Percentiles rank a stretch among this genome's conserved stretches.
Evolutionary conservation across 108 stramenopile genomes (phyloP).

Genomic region (Nannochloropsis oceanica): DNA sequence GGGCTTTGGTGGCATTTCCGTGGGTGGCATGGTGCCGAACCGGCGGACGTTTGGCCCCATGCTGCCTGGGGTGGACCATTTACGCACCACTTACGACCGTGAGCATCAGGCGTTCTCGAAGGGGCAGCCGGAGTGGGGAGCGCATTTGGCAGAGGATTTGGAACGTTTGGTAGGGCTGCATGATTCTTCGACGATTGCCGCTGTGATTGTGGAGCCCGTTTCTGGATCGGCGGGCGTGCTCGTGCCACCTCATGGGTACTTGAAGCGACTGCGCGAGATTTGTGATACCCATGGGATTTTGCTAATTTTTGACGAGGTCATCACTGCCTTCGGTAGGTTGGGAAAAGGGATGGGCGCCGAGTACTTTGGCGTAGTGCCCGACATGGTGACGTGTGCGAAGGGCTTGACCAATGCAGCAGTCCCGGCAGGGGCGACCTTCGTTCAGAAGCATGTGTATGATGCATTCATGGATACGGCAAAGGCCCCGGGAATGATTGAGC

Average conservation of each 20-base stretch:
- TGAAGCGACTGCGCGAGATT: slow-evolving; percentile 6
- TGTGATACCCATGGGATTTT: slow-evolving; percentile 6
- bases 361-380: background rate
- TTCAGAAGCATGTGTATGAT: background rate
- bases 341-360: background rate
- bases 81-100: background rate
- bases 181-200: background rate
- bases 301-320: slow-evolving; percentile 10
- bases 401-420: slow-evolving; percentile 1
- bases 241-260: slow-evolving; percentile 2
- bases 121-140: slow-evolving; percentile 1
- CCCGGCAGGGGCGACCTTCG: slow-evolving; percentile 6
- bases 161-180: background rate
- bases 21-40: slow-evolving; percentile 1
- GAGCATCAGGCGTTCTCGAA: background rate
- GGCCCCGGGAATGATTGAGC: background rate
- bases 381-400: slow-evolving; percentile 12
- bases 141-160: slow-evolving; percentile 5
- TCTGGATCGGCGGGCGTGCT: slow-evolving; percentile 4
- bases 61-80: slow-evolving; percentile 1
- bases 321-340: slow-evolving; percentile 13
- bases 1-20: slow-evolving; percentile 2
- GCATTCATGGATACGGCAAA: background rate
- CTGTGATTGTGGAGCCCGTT: slow-evolving; percentile 4
- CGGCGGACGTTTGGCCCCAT: background rate